These are phyloP conservation scores for Candida gigantensis DNA, from an alignment of 1,139 yeast genomes.

Conservation along the genomic window DNA sequence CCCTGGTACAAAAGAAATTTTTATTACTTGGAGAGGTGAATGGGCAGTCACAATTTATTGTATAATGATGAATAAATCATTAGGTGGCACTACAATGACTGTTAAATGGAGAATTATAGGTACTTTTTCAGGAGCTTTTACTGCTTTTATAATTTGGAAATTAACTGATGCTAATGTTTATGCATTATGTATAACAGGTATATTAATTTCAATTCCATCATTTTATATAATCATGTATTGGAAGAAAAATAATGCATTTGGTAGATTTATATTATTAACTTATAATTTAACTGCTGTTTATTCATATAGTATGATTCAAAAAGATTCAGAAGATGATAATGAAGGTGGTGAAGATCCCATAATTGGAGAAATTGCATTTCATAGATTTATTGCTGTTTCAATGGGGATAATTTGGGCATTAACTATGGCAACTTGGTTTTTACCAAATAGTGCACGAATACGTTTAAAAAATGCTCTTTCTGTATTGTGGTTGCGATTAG, in stretches of 20 bases:
- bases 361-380: slow-evolving; percentile 76
- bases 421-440: slow-evolving; percentile 58
- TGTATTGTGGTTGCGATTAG: slow-evolving; percentile 75
- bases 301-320: slow-evolving; percentile 66
- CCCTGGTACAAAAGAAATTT: slow-evolving; percentile 53
- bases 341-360: slow-evolving; percentile 74
- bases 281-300: slow-evolving; percentile 79
- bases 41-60: slow-evolving; percentile 83
- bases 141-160: slow-evolving; percentile 63
- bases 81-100: slow-evolving; percentile 86
- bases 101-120: slow-evolving; percentile 77
- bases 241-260: slow-evolving; percentile 64
- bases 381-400: slow-evolving; percentile 71
- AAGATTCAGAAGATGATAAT: slow-evolving; percentile 62
- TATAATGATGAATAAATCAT: slow-evolving; percentile 80
- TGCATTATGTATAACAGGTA: slow-evolving; percentile 59
- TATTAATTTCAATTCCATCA: slow-evolving; percentile 60
- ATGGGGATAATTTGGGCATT: slow-evolving; percentile 80
- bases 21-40: slow-evolving; percentile 73
- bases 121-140: slow-evolving; percentile 67
- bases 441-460: slow-evolving; percentile 76
- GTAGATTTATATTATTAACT: slow-evolving; percentile 72
- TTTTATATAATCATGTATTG: slow-evolving; percentile 70
- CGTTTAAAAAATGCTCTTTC: slow-evolving; percentile 66
- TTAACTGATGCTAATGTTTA: slow-evolving; percentile 57